A percentile compares a stretch with the other conserved stretches of the same genome.
These are phyloP conservation scores for Combretum micranthum DNA, from an alignment of 345 rosid species.

Conservation along the genomic window DNA sequence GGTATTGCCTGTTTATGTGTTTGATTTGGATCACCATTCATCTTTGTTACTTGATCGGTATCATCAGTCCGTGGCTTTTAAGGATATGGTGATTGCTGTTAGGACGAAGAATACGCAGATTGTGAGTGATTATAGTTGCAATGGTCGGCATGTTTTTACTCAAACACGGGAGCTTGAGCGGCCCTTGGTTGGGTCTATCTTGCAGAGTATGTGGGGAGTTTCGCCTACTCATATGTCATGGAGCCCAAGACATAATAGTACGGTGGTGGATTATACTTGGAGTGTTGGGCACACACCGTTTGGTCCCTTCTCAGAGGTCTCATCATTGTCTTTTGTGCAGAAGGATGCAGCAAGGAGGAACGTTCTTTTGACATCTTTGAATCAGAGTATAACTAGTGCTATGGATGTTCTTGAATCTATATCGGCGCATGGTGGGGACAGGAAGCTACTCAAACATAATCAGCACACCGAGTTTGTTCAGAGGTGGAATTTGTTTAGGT, in stretches of 20 bases:
- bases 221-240: slow-evolving; percentile 85
- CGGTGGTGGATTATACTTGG: slow-evolving; percentile 94
- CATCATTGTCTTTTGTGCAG: slow-evolving; percentile 81
- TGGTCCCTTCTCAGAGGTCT: slow-evolving; percentile 86
- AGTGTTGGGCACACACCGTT: slow-evolving; percentile 96
- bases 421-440: slow-evolving; percentile 76
- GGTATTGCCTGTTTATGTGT: slow-evolving; percentile 89
- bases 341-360: slow-evolving; percentile 92
- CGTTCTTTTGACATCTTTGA: slow-evolving; percentile 62
- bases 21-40: slow-evolving; percentile 68
- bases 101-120: slow-evolving; percentile 79
- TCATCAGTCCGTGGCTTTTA: slow-evolving; percentile 86
- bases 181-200: slow-evolving; percentile 80
- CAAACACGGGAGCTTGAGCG: slow-evolving; percentile 79
- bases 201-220: slow-evolving; percentile 99
- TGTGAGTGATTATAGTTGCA: slow-evolving; percentile 92
- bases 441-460: slow-evolving; percentile 55
- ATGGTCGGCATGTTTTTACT: slow-evolving; percentile 82
- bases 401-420: slow-evolving; percentile 69
- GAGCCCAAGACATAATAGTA: slow-evolving; percentile 78
- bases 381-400: slow-evolving; percentile 75
- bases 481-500: slow-evolving; percentile 82
- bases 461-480: slow-evolving; percentile 60
- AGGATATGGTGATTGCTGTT: slow-evolving; percentile 91
- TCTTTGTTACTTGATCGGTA: slow-evolving; percentile 76